Conservation (phyloP, 345 rosid species). For the Lenwebbia sp. region DNA sequence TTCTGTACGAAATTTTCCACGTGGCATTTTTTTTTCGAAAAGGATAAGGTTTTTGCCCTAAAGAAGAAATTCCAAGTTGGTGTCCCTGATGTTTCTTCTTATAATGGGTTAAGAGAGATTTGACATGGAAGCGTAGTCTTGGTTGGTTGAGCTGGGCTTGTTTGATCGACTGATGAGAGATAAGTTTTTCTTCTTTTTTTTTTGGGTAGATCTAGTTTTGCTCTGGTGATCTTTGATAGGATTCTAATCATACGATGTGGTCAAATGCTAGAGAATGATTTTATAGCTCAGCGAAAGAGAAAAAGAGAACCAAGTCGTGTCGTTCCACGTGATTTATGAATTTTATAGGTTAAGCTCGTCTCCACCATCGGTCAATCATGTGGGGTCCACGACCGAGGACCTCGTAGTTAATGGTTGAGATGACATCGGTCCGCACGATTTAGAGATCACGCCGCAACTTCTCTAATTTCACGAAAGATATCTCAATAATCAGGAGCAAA, state of each 20-base stretch:
- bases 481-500: no score
- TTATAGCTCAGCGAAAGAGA: background rate
- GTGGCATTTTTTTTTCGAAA: background rate
- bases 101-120: accelerated
- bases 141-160: background rate
- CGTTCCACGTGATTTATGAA: background rate
- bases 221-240: background rate
- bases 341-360: background rate
- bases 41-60: background rate
- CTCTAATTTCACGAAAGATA: accelerated
- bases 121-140: background rate
- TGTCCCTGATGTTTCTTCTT: background rate
- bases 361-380: background rate
- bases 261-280: background rate
- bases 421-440: background rate
- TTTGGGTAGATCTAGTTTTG: background rate
- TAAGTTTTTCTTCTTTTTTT: background rate
- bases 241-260: accelerated
- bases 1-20: background rate
- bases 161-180: background rate
- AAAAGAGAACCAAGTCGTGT: background rate
- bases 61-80: background rate
- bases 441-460: background rate
- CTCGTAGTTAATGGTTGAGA: background rate
- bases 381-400: accelerated